Evolutionary conservation across 352 stramenopile genomes (phyloP).

Genomic region (Pythium aristosporum): DNA sequence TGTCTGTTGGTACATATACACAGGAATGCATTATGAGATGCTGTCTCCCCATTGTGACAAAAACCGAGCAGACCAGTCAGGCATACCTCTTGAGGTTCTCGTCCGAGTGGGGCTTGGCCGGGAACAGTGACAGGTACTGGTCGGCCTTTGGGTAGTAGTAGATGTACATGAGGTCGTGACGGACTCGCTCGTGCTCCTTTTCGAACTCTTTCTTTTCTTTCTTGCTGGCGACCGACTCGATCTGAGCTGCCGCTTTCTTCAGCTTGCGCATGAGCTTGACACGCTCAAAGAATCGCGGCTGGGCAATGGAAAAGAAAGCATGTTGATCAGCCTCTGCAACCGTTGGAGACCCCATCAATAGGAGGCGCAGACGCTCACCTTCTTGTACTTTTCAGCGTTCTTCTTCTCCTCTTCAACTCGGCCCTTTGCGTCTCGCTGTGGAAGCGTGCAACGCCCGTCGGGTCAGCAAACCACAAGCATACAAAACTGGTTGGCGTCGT

Average conservation of each 20-base stretch:
- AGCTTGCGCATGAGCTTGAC: slow-evolving; percentile 86
- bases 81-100: slow-evolving; percentile 40
- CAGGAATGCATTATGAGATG: no score
- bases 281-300: slow-evolving; percentile 82
- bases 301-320: background rate
- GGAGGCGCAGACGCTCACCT: slow-evolving; percentile 30
- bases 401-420: slow-evolving; percentile 50
- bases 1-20: slow-evolving; percentile 26
- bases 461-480: background rate
- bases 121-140: slow-evolving; percentile 72
- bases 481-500: background rate
- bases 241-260: slow-evolving; percentile 45
- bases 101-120: slow-evolving; percentile 49
- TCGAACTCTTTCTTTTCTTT: slow-evolving; percentile 37
- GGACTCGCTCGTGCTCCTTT: slow-evolving; percentile 46
- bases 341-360: no score
- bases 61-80: no score
- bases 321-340: background rate
- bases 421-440: slow-evolving; percentile 25
- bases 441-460: background rate
- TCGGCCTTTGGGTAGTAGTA: slow-evolving; percentile 79
- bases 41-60: no score
- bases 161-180: slow-evolving; percentile 77
- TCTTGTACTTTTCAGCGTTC: slow-evolving; percentile 81
- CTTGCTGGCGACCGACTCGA: slow-evolving; percentile 40